phyloP scores from a whole-genome alignment of 805 yeast species.

The Wickerhamomyces queroliae region DNA sequence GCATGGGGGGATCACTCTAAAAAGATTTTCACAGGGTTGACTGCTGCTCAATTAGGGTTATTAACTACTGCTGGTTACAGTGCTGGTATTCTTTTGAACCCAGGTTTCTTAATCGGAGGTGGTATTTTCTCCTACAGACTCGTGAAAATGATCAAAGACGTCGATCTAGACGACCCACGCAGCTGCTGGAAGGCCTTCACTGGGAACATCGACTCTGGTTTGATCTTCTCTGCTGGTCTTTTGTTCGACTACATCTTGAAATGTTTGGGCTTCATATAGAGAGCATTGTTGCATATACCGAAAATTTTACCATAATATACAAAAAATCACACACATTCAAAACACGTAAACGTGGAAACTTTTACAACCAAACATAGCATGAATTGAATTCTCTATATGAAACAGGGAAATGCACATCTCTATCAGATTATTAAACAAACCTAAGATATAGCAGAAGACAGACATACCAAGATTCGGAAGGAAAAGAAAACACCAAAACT shows the following conservation, averaged over 20 bases:
- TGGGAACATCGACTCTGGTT: slow-evolving; percentile 73
- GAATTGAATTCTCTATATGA: too few relatives aligned
- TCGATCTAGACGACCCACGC: slow-evolving; percentile 72
- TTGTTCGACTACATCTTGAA: slow-evolving; percentile 56
- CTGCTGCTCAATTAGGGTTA: slow-evolving; percentile 61
- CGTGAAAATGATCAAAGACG: slow-evolving; percentile 60
- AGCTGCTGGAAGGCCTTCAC: slow-evolving; percentile 81
- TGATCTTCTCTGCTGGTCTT: slow-evolving; percentile 60
- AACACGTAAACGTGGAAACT: too few relatives aligned
- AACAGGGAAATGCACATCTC: too few relatives aligned
- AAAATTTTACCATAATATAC: too few relatives aligned
- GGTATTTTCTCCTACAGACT: slow-evolving; percentile 66
- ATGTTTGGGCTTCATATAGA: slow-evolving; percentile 37
- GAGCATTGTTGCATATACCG: not conserved
- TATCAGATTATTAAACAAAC: too few relatives aligned
- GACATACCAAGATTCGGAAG: too few relatives aligned
- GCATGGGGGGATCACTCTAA: slow-evolving; percentile 87
- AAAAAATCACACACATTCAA: too few relatives aligned
- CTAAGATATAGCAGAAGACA: too few relatives aligned
- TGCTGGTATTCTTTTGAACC: slow-evolving; percentile 68
- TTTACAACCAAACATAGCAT: too few relatives aligned
- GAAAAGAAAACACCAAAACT: too few relatives aligned
- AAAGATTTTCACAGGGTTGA: slow-evolving; percentile 56
- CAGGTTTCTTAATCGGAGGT: slow-evolving; percentile 69
- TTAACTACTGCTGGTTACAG: slow-evolving; percentile 64